phyloP scores from a whole-genome alignment of 1,139 yeast genomes.

The Lizanozyma gosingica region DNA sequence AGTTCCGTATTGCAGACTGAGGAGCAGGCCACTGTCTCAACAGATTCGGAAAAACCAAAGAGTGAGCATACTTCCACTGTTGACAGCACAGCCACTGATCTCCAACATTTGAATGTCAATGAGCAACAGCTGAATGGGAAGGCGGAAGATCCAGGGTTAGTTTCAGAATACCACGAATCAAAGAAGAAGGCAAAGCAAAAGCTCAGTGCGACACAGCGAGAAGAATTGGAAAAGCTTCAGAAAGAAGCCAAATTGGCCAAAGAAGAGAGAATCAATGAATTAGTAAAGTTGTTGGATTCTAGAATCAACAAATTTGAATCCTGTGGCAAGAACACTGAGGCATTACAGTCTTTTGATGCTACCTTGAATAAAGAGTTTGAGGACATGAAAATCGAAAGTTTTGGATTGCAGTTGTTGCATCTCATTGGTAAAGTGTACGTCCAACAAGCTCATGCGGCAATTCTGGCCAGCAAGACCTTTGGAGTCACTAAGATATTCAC shows the following conservation, averaged over 20 bases:
- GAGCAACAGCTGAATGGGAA: neutral
- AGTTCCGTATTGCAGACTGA: constrained; percentile 38
- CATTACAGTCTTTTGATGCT: constrained; percentile 26
- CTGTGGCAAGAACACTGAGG: constrained; percentile 19
- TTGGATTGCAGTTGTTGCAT: constrained; percentile 39
- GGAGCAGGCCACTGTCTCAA: constrained; percentile 5
- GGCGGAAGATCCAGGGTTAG: neutral
- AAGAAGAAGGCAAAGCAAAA: constrained; percentile 27
- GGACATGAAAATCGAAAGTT: constrained; percentile 40
- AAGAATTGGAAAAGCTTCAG: constrained; percentile 42
- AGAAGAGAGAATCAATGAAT: constrained; percentile 44
- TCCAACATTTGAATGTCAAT: neutral
- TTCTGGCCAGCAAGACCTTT: constrained; percentile 29
- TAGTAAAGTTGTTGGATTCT: constrained; percentile 40
- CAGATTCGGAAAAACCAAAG: constrained; percentile 4
- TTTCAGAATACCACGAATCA: constrained; percentile 6
- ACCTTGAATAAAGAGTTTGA: constrained; percentile 53
- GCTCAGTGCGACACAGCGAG: constrained; percentile 43
- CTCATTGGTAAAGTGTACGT: constrained; percentile 59
- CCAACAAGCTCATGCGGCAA: constrained; percentile 44
- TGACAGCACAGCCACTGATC: constrained; percentile 8
- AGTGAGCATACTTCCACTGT: constrained; percentile 3
- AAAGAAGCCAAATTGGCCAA: constrained; percentile 49
- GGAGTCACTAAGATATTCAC: constrained; percentile 48
- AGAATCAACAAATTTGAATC: constrained; percentile 24